Percentiles rank a stretch among this genome's conserved stretches.
Conservation (phyloP, 495 filamentous ascomycete species). For the Tuber aestivum region DNA sequence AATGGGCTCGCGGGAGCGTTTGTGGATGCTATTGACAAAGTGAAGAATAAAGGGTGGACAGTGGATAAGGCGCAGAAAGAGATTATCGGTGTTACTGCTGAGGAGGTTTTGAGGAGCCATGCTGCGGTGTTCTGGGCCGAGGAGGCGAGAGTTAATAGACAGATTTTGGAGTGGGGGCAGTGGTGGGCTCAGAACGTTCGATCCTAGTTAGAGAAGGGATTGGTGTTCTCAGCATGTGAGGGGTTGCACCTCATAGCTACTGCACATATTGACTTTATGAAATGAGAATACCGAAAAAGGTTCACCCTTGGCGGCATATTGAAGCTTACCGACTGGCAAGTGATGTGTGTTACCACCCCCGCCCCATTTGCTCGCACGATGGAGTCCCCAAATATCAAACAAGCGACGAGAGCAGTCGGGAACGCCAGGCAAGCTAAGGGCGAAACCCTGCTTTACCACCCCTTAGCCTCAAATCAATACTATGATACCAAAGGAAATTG, state of each 20-base stretch:
- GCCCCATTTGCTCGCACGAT: neutral
- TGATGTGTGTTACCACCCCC: neutral
- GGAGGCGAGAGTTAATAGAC: slow-evolving; percentile 64
- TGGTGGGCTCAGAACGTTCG: slow-evolving; percentile 61
- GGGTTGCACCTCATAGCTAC: neutral
- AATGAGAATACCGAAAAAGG: neutral
- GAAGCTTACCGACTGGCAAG: neutral
- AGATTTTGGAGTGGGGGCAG: slow-evolving; percentile 65
- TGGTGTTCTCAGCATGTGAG: neutral
- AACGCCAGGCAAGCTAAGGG: too few species aligned
- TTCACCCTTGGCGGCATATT: neutral
- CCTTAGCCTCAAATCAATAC: neutral
- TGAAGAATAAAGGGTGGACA: slow-evolving; percentile 61
- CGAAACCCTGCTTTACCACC: too few species aligned
- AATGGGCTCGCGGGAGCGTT: slow-evolving; percentile 73
- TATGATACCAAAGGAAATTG: neutral
- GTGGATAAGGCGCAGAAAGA: slow-evolving; percentile 67
- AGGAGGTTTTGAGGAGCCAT: slow-evolving; percentile 82
- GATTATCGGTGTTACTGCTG: slow-evolving; percentile 71
- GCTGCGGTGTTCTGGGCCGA: slow-evolving; percentile 93
- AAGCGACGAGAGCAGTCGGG: too few species aligned
- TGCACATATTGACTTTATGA: neutral
- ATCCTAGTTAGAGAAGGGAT: neutral
- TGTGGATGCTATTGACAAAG: slow-evolving; percentile 70
- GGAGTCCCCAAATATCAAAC: neutral